Evolutionary conservation across 2,329 filamentous ascomycete species (phyloP), one percentile per base, ranked within the genome.

Genomic region (Fusarium irregulare): DNA sequence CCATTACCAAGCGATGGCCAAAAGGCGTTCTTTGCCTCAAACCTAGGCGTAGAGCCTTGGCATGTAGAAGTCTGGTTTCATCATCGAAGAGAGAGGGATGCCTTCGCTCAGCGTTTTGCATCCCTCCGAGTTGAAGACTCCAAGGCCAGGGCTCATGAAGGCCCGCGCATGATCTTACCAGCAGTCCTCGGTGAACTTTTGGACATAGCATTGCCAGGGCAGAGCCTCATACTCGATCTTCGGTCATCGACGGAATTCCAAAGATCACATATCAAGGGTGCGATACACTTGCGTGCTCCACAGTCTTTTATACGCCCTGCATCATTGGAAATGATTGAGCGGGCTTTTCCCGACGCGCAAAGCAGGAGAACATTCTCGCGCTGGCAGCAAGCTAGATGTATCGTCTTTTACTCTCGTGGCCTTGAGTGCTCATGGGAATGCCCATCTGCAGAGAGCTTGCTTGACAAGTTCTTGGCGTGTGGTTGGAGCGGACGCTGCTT

Each of bases 21-120:
- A 42, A 83, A 83, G 37, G 85, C 85, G 42, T 85, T 87, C 72
- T 78, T 87, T 44, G 85, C 86, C 12, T 88, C 86, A 1, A 88
- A 84, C 42, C 76, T 88, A 4, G 84, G 84, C 16, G 83, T 87
- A 25, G 85, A 87, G 58, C 80, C 82, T 5, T 77, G 79, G 49
- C 84, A 87, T 66, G 80, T 88, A 28, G 81, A 86, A 60, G 81
- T 86, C 56, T 88, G 86, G 86, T 88, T 87, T 72, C 82, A 85
- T 63, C 84, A 87, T 62, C 83, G 85, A 21, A 81, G 85, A 30
- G 82, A 87, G 51, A 82, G 82, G 50, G 84, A 87, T 64, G 76
- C 80, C 20, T 81, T 85, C 32, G 79, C 78, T 4, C 79, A 80
- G 64, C 83, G 82, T 49, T 77, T 87, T 8, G 83, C 84, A 37